These are phyloP conservation scores for Postia placenta DNA, from an alignment of 768 basidiomycete genomes.

Conservation along the genomic window DNA sequence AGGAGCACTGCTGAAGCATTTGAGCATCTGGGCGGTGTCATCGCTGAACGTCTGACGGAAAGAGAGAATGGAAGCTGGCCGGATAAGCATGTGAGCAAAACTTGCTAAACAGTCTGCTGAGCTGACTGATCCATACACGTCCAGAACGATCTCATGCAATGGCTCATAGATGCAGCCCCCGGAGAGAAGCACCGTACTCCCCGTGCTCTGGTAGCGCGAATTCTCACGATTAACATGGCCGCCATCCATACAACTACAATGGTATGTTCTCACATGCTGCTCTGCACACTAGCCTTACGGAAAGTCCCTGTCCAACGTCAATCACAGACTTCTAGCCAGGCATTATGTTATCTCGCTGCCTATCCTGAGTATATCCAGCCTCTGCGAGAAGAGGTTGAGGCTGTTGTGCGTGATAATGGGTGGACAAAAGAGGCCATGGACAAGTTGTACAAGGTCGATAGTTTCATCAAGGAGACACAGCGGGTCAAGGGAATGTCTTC, in stretches of 20 bases:
- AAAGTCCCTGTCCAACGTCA: no score
- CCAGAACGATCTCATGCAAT: conserved; percentile 29
- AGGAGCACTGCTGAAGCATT: conserved; percentile 10
- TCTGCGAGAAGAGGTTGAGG: conserved; percentile 39
- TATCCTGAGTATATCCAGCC: conserved; percentile 27
- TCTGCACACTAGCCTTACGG: neutral
- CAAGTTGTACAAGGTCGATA: conserved; percentile 39
- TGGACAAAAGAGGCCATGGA: conserved; percentile 27
- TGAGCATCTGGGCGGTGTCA: conserved; percentile 24
- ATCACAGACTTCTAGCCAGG: conserved; percentile 26
- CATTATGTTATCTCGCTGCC: conserved; percentile 29
- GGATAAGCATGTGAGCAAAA: conserved; percentile 27
- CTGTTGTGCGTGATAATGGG: conserved; percentile 25
- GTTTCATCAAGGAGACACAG: conserved; percentile 37
- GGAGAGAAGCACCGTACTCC: conserved; percentile 10
- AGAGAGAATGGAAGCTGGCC: conserved; percentile 22
- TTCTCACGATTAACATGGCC: conserved; percentile 27
- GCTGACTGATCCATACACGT: neutral
- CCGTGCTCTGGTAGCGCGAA: conserved; percentile 17
- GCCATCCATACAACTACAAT: conserved; percentile 27
- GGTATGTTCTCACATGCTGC: conserved; percentile 10
- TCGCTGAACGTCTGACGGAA: conserved; percentile 28
- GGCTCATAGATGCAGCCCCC: conserved; percentile 24
- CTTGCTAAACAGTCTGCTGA: neutral
- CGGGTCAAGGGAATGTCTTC: conserved; percentile 17